These are phyloP conservation scores for Tetrahymena borealis DNA, from an alignment of 73 alveolate genomes.

Conservation along the genomic window DNA sequence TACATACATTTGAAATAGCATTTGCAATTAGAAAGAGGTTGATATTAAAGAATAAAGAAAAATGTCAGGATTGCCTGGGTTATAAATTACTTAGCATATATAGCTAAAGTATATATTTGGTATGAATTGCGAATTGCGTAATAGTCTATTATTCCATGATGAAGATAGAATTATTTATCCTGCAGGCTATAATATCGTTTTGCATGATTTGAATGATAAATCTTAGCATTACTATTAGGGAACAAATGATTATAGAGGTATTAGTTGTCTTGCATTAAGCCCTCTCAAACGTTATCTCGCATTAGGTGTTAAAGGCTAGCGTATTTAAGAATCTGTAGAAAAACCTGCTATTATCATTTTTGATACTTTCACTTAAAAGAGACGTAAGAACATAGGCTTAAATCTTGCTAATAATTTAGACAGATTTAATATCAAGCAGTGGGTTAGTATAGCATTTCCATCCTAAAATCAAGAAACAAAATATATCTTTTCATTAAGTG, in stretches of 20 bases:
- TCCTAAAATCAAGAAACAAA: background rate
- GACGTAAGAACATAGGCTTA: slow-evolving; percentile 10
- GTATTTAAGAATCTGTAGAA: no score
- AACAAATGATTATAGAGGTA: slow-evolving; percentile 29
- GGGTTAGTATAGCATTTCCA: background rate
- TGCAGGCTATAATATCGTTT: slow-evolving; percentile 89
- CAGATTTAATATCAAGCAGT: background rate
- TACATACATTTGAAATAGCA: no score
- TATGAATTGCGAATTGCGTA: slow-evolving; percentile 57
- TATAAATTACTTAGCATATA: slow-evolving; percentile 32
- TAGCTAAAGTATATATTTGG: slow-evolving; percentile 67
- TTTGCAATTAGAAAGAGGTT: no score
- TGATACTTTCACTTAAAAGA: slow-evolving; percentile 37
- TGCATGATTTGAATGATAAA: slow-evolving; percentile 21
- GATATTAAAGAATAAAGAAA: no score
- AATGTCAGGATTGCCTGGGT: slow-evolving; percentile 6
- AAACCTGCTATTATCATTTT: slow-evolving; percentile 32
- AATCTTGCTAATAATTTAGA: slow-evolving; percentile 2
- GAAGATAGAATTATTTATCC: slow-evolving; percentile 84
- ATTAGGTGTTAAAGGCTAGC: slow-evolving; percentile 30
- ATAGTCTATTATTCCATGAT: slow-evolving; percentile 63
- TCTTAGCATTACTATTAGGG: slow-evolving; percentile 28
- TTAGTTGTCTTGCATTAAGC: slow-evolving; percentile 29
- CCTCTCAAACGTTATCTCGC: slow-evolving; percentile 41
- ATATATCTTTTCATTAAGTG: background rate